Evolutionary conservation across 495 filamentous ascomycete genomes (phyloP), one percentile per base, ranked within the genome.

Genomic region (Daldinia loculata): DNA sequence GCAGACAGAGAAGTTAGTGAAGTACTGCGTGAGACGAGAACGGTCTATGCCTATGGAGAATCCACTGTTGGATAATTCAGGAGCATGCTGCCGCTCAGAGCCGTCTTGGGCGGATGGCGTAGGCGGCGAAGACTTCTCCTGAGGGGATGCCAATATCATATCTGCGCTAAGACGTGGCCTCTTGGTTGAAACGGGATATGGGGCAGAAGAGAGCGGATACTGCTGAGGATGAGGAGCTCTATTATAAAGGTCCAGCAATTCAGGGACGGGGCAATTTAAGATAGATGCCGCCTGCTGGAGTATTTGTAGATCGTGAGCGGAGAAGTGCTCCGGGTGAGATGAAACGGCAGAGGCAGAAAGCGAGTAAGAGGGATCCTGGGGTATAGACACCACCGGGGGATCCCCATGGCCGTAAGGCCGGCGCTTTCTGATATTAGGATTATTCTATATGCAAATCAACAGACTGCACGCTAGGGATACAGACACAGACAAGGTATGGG

Each of bases 401-500:
- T 79, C 80, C 72, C 79, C 80, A 57, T 77, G 75, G 77, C 74
- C 76, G 72, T 81, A 80, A 67, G 79, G 79, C 78, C 81, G 81
- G 64, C 83, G 81, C 66, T 81, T 84, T 75, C 79, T 83, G 74
- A 81, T 75, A 79, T 80, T 82, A 76, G 71, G 74, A 75, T 77
- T 76, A 76, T 82, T 83, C 82, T 85, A 82, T 74, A 79, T 74
- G 77, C 77, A 59, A 75, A 78, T 84, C 80, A 84, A 83, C 76
- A 74, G 77, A 80, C 81, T 77, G 80, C 75, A 80, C 75, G 67
- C 66, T 74, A 51, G 67, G 63, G 36, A 63, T 65, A 27, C 19
- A 43, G 36, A 30, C 24, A 29, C 67, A 66, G 69, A 53, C 29
- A 66, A 57, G 61, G 73, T 56, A 72, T 71, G 66, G 61, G 66